These are phyloP conservation scores for Arachnomyces sp. DNA, from an alignment of 2,329 filamentous ascomycete species.

Conservation along the genomic window DNA sequence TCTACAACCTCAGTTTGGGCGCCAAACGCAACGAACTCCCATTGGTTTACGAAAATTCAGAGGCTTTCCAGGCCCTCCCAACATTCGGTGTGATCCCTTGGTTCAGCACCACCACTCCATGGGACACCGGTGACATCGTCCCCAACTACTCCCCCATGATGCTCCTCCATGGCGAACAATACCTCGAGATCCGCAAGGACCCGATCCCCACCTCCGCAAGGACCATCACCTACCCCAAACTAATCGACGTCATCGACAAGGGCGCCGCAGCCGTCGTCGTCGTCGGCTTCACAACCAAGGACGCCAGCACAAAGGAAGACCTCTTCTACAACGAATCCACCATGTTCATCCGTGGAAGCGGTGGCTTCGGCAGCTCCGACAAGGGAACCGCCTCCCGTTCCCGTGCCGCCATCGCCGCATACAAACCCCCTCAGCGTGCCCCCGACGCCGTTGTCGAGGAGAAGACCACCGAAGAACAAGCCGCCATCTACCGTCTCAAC, in stretches of 20 bases:
- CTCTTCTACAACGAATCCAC: conserved; percentile 95
- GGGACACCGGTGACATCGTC: conserved; percentile 71
- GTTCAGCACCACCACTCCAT: conserved; percentile 76
- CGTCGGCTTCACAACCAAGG: conserved; percentile 70
- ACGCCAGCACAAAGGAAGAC: conserved; percentile 77
- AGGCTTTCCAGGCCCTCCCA: conserved; percentile 88
- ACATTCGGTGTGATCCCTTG: conserved; percentile 96
- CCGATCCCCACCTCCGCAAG: conserved; percentile 80
- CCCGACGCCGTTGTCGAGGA: conserved; percentile 81
- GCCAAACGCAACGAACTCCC: conserved; percentile 83
- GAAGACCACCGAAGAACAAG: conserved; percentile 82
- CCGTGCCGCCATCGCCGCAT: conserved; percentile 69
- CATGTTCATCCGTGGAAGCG: conserved; percentile 85
- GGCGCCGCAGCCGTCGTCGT: conserved; percentile 80
- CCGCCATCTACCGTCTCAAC: conserved; percentile 83
- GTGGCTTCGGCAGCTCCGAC: conserved; percentile 78
- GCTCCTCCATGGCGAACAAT: conserved; percentile 97
- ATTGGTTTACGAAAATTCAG: conserved; percentile 81
- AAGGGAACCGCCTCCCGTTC: conserved; percentile 62
- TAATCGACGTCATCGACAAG: conserved; percentile 95
- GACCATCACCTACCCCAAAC: conserved; percentile 66
- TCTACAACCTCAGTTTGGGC: conserved; percentile 92
- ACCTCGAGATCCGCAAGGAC: conserved; percentile 86
- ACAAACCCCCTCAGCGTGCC: conserved; percentile 67
- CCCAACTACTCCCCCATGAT: conserved; percentile 98